Base-by-base conservation (phyloP, 2,329 filamentous ascomycete genomes). In the Beauveria scarabaeidicola region DNA sequence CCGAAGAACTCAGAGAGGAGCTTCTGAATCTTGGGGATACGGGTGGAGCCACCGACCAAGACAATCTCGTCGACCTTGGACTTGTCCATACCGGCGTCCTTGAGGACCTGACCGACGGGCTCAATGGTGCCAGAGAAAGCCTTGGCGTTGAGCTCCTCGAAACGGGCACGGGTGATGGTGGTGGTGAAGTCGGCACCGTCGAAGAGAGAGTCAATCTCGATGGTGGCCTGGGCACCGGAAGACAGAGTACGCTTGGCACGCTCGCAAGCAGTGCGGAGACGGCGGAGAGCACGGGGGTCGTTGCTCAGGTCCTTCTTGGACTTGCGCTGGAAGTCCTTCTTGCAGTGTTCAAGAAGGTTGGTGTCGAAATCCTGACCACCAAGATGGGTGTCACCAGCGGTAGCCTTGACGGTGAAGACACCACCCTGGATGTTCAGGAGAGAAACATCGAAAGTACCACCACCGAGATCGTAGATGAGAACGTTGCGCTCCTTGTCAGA, bases 381-480 rank as follows among this genome's bases (percentile, higher is more conserved):
- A 68, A 97, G 85, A 77, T 96, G 92, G 69, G 92, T 96, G 75
- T 97, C 92, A 91, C 92, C 91, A 73, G 91, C 91, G 69, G 91
- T 96, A 76, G 92, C 89, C 77, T 93, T 78, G 68, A 97, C 92
- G 81, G 96, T 91, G 73, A 97, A 96, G 69, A 96, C 90, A 74
- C 92, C 92, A 72, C 93, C 92, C 81, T 97, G 91, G 75, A 99
- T 97, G 84, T 96, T 93, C 50, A 99, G 86, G 68, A 97, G 90
- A 65, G 94, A 97, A 29, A 99, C 94, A 97, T 99, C 94, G 80
- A 99, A 99, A 76, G 94, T 99, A 85, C 94, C 94, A 85, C 94
- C 94, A 85, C 94, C 94, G 65, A 99, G 88, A 84, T 95, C 90
- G 78, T 93, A 94, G 73, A 94, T 90, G 70, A 95, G 90, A 75